Percentiles rank a stretch among this genome's conserved stretches.
Conservation (phyloP, 2,329 filamentous ascomycete species). For the Penicillium sp. region DNA sequence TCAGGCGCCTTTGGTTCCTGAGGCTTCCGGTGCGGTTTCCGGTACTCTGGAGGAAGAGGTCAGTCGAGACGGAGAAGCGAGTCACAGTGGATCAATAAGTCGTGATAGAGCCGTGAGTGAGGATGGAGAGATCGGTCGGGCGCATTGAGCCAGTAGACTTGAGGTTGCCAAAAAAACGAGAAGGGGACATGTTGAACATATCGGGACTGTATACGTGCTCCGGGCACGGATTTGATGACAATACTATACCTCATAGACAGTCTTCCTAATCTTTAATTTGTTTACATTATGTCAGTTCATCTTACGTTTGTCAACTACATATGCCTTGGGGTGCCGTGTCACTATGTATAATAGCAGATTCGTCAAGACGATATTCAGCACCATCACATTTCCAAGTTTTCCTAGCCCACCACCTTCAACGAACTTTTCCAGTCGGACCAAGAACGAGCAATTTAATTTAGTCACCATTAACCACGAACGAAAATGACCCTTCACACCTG, state of each 20-base stretch:
- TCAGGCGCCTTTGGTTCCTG: not conserved
- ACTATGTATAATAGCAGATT: no score
- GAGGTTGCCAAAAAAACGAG: not conserved
- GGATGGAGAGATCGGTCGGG: no score
- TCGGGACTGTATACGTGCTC: not conserved
- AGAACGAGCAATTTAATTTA: no score
- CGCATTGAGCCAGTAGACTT: no score
- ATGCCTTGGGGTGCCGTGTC: no score
- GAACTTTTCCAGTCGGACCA: no score
- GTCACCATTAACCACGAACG: no score
- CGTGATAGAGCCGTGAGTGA: no score
- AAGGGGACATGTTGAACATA: not conserved
- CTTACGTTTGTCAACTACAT: no score
- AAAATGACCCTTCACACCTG: not conserved
- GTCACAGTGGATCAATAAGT: not conserved
- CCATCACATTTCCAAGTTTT: no score
- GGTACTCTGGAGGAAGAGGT: not conserved
- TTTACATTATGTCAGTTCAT: not conserved
- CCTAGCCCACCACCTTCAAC: no score
- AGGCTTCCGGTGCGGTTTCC: conserved; percentile 4
- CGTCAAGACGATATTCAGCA: no score
- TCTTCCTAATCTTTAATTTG: not conserved
- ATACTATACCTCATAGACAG: not conserved
- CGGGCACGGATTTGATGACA: not conserved
- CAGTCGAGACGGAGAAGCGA: not conserved